A percentile compares a stretch with the other conserved stretches of the same genome.
These are phyloP conservation scores for Domatiomyces catenatus DNA, from an alignment of 2,329 filamentous ascomycete species.

Conservation along the genomic window DNA sequence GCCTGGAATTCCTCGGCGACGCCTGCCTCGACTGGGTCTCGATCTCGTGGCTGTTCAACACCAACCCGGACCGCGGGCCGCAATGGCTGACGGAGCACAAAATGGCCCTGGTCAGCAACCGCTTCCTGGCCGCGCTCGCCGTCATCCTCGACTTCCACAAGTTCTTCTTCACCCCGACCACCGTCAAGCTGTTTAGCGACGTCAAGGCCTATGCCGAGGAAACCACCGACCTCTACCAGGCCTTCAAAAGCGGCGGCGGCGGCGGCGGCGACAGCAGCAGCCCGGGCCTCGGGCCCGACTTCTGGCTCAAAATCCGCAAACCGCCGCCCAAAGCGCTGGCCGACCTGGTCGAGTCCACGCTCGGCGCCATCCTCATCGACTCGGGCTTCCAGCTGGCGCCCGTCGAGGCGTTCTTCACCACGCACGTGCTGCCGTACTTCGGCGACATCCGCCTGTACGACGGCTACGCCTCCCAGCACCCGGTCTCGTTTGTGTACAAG, in stretches of 20 bases:
- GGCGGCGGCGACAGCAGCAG: no score
- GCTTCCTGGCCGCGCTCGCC: constrained; percentile 71
- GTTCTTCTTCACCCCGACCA: constrained; percentile 42
- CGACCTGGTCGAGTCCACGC: constrained; percentile 75
- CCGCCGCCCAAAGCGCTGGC: constrained; percentile 45
- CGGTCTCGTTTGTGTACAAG: constrained; percentile 56
- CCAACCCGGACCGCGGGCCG: constrained; percentile 64
- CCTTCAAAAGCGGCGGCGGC: constrained; percentile 21
- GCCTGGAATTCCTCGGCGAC: constrained; percentile 84
- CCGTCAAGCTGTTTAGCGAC: constrained; percentile 19
- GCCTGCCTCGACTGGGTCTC: constrained; percentile 73
- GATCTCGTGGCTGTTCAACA: constrained; percentile 66
- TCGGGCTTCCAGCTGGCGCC: constrained; percentile 59
- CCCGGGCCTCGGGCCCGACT: constrained; percentile 27
- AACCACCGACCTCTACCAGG: constrained; percentile 35
- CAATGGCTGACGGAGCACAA: constrained; percentile 98
- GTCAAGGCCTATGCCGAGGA: constrained; percentile 24
- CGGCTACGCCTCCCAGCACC: constrained; percentile 71
- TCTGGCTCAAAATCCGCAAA: constrained; percentile 28
- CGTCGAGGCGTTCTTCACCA: constrained; percentile 63
- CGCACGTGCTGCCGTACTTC: constrained; percentile 62
- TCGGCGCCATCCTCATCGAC: constrained; percentile 87
- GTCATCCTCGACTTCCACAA: constrained; percentile 64
- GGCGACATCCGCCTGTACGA: constrained; percentile 77
- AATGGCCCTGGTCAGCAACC: constrained; percentile 98